phyloP scores from a whole-genome alignment of 768 basidiomycete genomes.

The Trametes villosa region DNA sequence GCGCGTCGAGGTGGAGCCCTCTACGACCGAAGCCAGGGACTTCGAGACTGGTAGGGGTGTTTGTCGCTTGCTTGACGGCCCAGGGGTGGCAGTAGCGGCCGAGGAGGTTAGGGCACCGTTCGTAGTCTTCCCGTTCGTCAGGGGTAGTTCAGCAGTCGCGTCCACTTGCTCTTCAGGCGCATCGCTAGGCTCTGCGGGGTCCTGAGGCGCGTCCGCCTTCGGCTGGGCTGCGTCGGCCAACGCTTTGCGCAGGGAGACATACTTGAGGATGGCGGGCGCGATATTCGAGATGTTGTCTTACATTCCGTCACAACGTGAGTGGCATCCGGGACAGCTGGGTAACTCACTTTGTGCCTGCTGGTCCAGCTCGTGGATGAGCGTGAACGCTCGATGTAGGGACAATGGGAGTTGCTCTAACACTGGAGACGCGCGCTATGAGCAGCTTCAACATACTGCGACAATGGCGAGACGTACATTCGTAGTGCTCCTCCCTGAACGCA shows the following conservation, averaged over 20 bases:
- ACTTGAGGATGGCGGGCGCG: constrained; percentile 51
- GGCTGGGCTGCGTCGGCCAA: constrained; percentile 18
- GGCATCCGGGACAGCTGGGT: neutral
- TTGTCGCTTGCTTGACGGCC: neutral
- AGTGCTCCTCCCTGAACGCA: constrained; percentile 75
- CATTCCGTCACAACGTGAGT: neutral
- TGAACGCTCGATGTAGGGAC: constrained; percentile 70
- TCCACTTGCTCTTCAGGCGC: neutral
- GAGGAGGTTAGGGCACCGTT: constrained; percentile 4
- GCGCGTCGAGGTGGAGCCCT: constrained; percentile 43
- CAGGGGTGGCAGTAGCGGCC: neutral
- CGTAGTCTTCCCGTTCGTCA: neutral
- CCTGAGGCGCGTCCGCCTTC: neutral
- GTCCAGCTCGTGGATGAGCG: constrained; percentile 74
- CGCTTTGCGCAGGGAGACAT: constrained; percentile 45
- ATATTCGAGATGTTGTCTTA: constrained; percentile 44
- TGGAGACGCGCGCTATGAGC: constrained; percentile 33
- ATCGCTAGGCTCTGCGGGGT: neutral
- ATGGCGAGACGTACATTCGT: constrained; percentile 59
- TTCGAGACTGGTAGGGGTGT: neutral
- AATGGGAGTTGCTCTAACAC: constrained; percentile 81
- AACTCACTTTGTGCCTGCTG: constrained; percentile 58
- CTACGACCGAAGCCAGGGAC: neutral
- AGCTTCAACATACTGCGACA: neutral
- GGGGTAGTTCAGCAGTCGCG: neutral